Evolutionary conservation across 2,329 filamentous ascomycete species (phyloP), one percentile per base, ranked within the genome.

Genomic region (Teratosphaeria destructans): DNA sequence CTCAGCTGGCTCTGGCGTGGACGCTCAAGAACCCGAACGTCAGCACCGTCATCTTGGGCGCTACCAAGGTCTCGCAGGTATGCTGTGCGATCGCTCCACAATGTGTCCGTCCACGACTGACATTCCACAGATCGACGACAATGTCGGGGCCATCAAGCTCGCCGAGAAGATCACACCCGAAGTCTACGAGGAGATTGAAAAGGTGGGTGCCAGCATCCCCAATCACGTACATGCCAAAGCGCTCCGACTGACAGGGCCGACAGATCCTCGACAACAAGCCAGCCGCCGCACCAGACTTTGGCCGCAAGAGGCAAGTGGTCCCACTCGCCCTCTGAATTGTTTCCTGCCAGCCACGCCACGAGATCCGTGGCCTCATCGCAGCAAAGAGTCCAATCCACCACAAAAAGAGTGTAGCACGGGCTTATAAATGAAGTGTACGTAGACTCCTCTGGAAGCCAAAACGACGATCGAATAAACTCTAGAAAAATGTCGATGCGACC

Each of bases 1-100:
- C 79, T 3, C 80, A 82, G 60, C 75, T 85, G 7, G 77, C 81
- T n/a, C 74, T 85, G 37, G 83, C 82, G 0, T 85, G 83, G 82
- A 69, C 67, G 55, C 75, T 82, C 32, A 83, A 81, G 73, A 85
- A 85, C 69, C 74, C 77, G 35, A 80, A 84, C 60, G 82, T 85
- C 57, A 76, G 73, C 64, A 81, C 79, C 0, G 80, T 83, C 65
- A 84, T 84, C 57, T 75, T 82, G 8, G 81, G 82, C 52, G 78
- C 78, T 3, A 78, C 76, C 23, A 80, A 80, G 70, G 72, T 76
- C 27, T 49, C 63, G 2, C 59, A 61, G 54, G 55, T 61, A 37
- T 56, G 59, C 37, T 56, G 23, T 23, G 23, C 16, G 32, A 23
- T 23, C 12, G 23, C 12, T 32, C 7, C 10, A 37, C 5, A 23